phyloP scores from a whole-genome alignment of 192 early-diverging fungal genomes.

The Umbelopsis ramanniana region DNA sequence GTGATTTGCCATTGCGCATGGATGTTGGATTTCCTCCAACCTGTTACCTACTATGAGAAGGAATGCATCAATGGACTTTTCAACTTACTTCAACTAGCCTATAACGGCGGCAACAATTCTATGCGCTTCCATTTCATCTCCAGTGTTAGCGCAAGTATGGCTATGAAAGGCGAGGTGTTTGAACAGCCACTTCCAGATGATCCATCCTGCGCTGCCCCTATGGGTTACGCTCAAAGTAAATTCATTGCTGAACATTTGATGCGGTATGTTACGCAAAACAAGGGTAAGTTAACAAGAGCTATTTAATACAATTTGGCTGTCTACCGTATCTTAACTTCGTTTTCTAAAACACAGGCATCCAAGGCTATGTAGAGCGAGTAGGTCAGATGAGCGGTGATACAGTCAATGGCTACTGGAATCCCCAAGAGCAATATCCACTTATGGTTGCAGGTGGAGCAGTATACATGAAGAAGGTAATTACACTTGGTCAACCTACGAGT shows the following conservation, averaged over 20 bases:
- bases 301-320: too few species aligned
- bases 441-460: constrained; percentile 34
- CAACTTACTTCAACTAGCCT: constrained; percentile 34
- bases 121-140: constrained; percentile 40
- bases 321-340: background rate
- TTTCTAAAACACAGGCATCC: background rate
- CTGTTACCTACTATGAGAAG: constrained; percentile 36
- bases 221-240: constrained; percentile 43
- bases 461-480: constrained; percentile 30
- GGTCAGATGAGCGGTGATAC: constrained; percentile 43
- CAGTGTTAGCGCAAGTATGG: constrained; percentile 34
- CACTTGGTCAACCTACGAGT: too few species aligned
- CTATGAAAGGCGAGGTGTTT: background rate
- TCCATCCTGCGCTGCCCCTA: constrained; percentile 27
- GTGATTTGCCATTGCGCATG: constrained; percentile 43
- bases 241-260: constrained; percentile 37
- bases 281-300: background rate
- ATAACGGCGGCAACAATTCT: constrained; percentile 1
- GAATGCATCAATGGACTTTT: constrained; percentile 34
- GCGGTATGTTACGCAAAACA: constrained; percentile 23
- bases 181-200: constrained; percentile 35
- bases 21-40: constrained; percentile 42
- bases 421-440: constrained; percentile 29
- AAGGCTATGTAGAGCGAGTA: constrained; percentile 31
- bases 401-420: constrained; percentile 38